A percentile compares a stretch with the other conserved stretches of the same genome.
Evolutionary conservation across 345 rosid genomes (phyloP).

Genomic region (Arabidopsis thaliana): TAIR10.1 NC_003076.8:4900501-4901000

Average conservation of each 20-base stretch:
- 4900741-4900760: too few species aligned
- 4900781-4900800: too few species aligned
- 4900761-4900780: too few species aligned
- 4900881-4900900: background rate
- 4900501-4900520: conserved; percentile 2
- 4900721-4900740: background rate
- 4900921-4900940: background rate
- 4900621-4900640: background rate
- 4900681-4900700: background rate
- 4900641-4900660: background rate
- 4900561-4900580: background rate
- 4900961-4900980: background rate
- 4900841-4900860: too few species aligned
- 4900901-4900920: background rate
- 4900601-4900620: background rate
- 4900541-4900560: background rate
- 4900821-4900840: too few species aligned
- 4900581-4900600: background rate
- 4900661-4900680: background rate
- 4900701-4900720: background rate
- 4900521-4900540: background rate
- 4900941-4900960: background rate
- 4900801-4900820: too few species aligned
- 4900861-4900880: background rate
- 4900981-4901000: conserved; percentile 5